Conservation (phyloP, 805 yeast genomes). For the Metschnikowia arizonensis region DNA sequence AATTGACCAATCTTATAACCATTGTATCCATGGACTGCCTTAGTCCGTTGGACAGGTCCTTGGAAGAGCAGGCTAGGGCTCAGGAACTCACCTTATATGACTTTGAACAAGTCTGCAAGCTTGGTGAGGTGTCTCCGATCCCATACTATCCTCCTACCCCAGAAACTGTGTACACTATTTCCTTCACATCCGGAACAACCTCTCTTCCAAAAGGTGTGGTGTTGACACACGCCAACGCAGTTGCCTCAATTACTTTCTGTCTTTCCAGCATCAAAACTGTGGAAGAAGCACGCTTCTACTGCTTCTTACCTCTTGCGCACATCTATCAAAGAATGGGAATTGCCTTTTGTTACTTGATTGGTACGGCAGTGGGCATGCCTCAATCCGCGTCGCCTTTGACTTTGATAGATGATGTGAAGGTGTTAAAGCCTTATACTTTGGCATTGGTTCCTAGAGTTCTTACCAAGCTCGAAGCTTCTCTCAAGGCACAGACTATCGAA, state of each 20-base stretch:
- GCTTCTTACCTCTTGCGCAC: slow-evolving; percentile 27
- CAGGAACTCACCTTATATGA: slow-evolving; percentile 23
- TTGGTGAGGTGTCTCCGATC: slow-evolving; percentile 39
- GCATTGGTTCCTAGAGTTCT: slow-evolving; percentile 62
- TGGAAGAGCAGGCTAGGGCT: slow-evolving; percentile 15
- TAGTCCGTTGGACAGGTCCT: slow-evolving; percentile 9
- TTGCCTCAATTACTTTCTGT: slow-evolving; percentile 12
- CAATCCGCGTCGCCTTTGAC: slow-evolving; percentile 42
- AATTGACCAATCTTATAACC: slow-evolving; percentile 42
- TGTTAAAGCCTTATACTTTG: slow-evolving; percentile 49
- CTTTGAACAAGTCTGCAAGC: slow-evolving; percentile 25
- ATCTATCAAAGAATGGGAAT: slow-evolving; percentile 21
- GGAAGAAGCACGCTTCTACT: slow-evolving; percentile 11
- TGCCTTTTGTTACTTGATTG: slow-evolving; percentile 12
- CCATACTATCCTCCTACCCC: slow-evolving; percentile 27
- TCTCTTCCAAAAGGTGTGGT: slow-evolving; percentile 72
- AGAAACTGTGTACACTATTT: slow-evolving; percentile 37
- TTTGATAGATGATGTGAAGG: slow-evolving; percentile 54
- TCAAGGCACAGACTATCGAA: slow-evolving; percentile 21
- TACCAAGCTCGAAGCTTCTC: slow-evolving; percentile 50
- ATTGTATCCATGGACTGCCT: slow-evolving; percentile 51
- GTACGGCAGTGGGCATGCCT: slow-evolving; percentile 26
- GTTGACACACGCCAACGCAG: slow-evolving; percentile 25
- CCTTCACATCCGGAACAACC: slow-evolving; percentile 58
- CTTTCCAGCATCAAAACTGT: slow-evolving; percentile 4